Conservation (phyloP, 257 asterid species). For the Solanum pinnatisectum region DNA sequence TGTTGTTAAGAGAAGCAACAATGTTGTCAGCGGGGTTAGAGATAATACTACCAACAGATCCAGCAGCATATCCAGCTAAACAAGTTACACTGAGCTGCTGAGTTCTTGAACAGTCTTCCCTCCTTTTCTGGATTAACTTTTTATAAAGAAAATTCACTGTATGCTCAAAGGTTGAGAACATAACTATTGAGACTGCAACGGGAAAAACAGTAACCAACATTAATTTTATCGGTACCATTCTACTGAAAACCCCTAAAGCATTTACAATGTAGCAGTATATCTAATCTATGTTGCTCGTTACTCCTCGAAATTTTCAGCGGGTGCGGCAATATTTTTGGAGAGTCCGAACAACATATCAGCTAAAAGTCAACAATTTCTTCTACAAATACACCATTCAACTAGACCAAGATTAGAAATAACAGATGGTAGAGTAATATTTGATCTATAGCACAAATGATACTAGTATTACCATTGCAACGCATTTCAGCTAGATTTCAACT, state of each 20-base stretch:
- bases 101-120: constrained; percentile 29
- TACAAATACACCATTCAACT: neutral
- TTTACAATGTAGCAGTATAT: neutral
- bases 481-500: neutral
- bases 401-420: neutral
- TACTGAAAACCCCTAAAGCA: neutral
- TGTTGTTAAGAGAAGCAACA: constrained; percentile 26
- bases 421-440: neutral
- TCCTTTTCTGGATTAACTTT: constrained; percentile 21
- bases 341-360: neutral
- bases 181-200: constrained; percentile 33
- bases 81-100: constrained; percentile 43
- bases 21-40: constrained; percentile 40
- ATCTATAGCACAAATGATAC: neutral
- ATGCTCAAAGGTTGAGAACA: constrained; percentile 43
- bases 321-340: neutral
- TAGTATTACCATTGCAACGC: neutral
- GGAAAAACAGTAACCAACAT: neutral
- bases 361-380: neutral
- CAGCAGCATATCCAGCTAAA: constrained; percentile 43
- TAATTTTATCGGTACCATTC: neutral
- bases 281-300: neutral
- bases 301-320: neutral
- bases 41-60: constrained; percentile 32
- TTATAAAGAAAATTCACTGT: constrained; percentile 25